phyloP scores from a whole-genome alignment of 163 green algal species.

The Chloroidium sp. region DNA sequence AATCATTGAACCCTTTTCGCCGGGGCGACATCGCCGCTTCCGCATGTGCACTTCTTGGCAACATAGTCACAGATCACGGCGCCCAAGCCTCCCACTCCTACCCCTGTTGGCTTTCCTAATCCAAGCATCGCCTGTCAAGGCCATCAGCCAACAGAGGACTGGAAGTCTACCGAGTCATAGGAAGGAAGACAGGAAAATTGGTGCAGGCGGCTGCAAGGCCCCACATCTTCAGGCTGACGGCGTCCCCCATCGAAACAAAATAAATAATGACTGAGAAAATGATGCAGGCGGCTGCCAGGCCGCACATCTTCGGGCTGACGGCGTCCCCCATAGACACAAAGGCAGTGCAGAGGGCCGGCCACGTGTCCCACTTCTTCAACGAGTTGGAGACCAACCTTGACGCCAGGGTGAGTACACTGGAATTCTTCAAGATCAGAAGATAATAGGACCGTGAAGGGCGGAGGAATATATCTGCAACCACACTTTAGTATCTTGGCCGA shows the following conservation, averaged over 20 bases:
- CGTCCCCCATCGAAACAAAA: constrained; percentile 16
- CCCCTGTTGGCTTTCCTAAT: constrained; percentile 31
- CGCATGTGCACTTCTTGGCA: too few relatives aligned
- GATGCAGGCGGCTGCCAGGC: neutral
- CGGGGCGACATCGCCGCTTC: too few relatives aligned
- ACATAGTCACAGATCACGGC: too few relatives aligned
- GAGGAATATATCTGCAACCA: too few relatives aligned
- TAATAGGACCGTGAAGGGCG: too few relatives aligned
- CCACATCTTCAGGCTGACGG: constrained; percentile 38
- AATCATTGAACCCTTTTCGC: too few relatives aligned
- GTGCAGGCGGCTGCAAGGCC: constrained; percentile 3
- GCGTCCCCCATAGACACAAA: constrained; percentile 19
- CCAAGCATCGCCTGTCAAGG: neutral
- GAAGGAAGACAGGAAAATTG: neutral
- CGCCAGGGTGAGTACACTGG: constrained; percentile 8
- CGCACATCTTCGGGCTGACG: constrained; percentile 39
- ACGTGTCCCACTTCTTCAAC: constrained; percentile 12
- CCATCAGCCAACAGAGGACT: neutral
- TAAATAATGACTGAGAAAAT: neutral
- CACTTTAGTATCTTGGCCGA: too few relatives aligned
- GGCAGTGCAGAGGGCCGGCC: neutral
- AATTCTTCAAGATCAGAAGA: too few relatives aligned
- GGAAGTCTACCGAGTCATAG: neutral
- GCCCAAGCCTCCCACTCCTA: constrained; percentile 21
- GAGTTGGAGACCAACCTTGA: constrained; percentile 33